phyloP scores from a whole-genome alignment of 2,329 filamentous ascomycete species.

The Neofusicoccum cordaticola region DNA sequence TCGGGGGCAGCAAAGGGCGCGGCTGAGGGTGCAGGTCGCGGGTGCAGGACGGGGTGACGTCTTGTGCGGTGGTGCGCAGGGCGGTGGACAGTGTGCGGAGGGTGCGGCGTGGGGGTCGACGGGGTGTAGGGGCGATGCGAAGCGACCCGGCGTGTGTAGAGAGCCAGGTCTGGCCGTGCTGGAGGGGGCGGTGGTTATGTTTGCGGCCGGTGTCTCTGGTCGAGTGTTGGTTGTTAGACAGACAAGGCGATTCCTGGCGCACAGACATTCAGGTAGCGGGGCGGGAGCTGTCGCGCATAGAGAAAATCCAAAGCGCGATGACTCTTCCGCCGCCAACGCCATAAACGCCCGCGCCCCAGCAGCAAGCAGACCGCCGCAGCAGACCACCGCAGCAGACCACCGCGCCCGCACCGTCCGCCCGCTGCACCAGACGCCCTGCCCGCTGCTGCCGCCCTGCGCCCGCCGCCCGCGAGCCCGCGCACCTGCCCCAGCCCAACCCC shows the following conservation, averaged over 20 bases:
- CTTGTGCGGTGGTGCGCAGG: conserved; percentile 15
- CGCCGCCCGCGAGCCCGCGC: neutral
- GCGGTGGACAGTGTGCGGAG: conserved; percentile 3
- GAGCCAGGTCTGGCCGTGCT: conserved; percentile 12
- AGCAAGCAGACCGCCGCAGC: neutral
- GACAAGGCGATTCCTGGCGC: conserved; percentile 18
- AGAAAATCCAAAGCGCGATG: conserved; percentile 16
- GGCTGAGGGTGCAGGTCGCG: neutral
- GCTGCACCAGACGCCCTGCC: neutral
- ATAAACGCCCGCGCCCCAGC: conserved; percentile 3
- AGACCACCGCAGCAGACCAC: neutral
- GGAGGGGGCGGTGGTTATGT: conserved; percentile 15
- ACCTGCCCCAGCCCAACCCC: conserved; percentile 5
- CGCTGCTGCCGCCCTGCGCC: conserved; percentile 1
- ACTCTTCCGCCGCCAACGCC: conserved; percentile 15
- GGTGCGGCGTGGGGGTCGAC: conserved; percentile 2
- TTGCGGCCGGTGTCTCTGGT: conserved; percentile 18
- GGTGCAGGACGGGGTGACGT: conserved; percentile 17
- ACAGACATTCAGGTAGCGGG: conserved; percentile 13
- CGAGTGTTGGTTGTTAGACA: conserved; percentile 18
- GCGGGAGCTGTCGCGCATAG: conserved; percentile 17
- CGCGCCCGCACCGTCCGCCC: neutral
- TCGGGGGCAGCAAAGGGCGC: conserved; percentile 28
- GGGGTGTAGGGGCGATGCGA: conserved; percentile 7
- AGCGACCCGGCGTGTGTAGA: conserved; percentile 12